These are phyloP conservation scores for Populus hybrid DNA, from an alignment of 441 rosid species.

Conservation along the genomic window DNA sequence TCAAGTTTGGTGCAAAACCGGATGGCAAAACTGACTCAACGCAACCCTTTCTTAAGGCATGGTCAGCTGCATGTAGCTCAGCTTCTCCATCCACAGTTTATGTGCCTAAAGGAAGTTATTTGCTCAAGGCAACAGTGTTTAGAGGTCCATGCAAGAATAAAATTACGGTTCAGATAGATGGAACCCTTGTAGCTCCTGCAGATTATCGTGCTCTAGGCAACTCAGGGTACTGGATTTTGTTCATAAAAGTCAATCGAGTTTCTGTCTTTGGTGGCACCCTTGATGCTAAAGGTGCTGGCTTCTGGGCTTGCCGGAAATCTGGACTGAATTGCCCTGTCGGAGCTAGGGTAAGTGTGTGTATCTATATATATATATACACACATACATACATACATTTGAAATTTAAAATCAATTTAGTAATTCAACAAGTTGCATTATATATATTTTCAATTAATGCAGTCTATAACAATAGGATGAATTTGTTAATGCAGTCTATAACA, in stretches of 20 bases:
- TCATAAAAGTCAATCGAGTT: slow-evolving; percentile 26
- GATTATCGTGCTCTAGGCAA: slow-evolving; percentile 30
- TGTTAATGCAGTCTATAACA: too few species aligned
- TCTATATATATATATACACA: rapidly evolving
- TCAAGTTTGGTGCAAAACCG: neutral
- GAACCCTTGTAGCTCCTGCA: slow-evolving; percentile 33
- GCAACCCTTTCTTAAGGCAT: neutral
- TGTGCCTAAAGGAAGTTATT: neutral
- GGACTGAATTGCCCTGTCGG: slow-evolving; percentile 40
- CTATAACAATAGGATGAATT: too few species aligned
- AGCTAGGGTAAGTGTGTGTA: slow-evolving; percentile 38
- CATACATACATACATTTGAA: too few species aligned
- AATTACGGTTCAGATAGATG: slow-evolving; percentile 30
- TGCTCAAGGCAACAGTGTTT: neutral
- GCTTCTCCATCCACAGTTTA: neutral
- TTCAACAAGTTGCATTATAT: neutral
- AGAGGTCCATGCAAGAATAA: neutral
- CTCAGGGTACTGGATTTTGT: neutral
- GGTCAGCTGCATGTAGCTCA: neutral
- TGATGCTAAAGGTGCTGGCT: slow-evolving; percentile 44
- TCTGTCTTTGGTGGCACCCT: slow-evolving; percentile 44
- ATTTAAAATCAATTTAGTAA: too few species aligned
- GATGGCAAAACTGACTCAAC: neutral
- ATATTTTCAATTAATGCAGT: too few species aligned
- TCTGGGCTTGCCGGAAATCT: slow-evolving; percentile 48